Base-by-base conservation (phyloP, 2,329 filamentous ascomycete species). In the Geoglossum cookeanum region DNA sequence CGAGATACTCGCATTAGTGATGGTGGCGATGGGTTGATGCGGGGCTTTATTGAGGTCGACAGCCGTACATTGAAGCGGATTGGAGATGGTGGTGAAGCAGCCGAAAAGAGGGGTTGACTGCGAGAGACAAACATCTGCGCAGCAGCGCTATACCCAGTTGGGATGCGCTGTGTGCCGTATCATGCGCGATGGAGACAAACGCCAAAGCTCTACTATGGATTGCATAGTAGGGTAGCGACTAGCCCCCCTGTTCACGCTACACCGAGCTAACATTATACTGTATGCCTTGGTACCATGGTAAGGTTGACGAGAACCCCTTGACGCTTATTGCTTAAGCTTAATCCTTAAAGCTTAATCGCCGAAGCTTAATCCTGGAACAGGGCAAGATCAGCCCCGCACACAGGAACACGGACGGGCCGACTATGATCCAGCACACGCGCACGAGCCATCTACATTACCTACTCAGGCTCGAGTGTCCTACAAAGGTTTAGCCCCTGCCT, bases 1-100 rank as follows among this genome's bases (percentile, higher is more conserved):
- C 35, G 44, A 60, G 59, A 57, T 59, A 55, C 57, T 58, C 44
- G 42, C 52, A 58, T 44, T 58, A 45, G 56, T 45, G 51, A 60
- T 58, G 51, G 44, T 56, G 57, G 58, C 30, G 47, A 59, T 57
- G 30, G 55, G 22, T 47, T 47, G 44, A 59, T 60, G 55, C 55
- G 57, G 49, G 58, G 22, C 51, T 57, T 62, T 58, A 57, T 49
- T 58, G 58, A 59, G 56, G 53, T 51, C 37, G 52, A 57, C 59
- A 59, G 55, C 55, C 32, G 57, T 56, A 58, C 49, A 55, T 55
- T 54, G 35, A 58, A 59, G 37, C 53, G 58, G 53, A n/a, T n/a
- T n/a, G n/a, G n/a, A n/a, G n/a, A n/a, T n/a, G 49, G 58, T 56
- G 51, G 22, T 22, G 22, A 59, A 55, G 53, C 52, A 47, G 52